Percentiles rank a stretch among this genome's conserved stretches.
Conservation (phyloP, 1,284 basidiomycete species). For the Apiotrichum laibachii region DNA sequence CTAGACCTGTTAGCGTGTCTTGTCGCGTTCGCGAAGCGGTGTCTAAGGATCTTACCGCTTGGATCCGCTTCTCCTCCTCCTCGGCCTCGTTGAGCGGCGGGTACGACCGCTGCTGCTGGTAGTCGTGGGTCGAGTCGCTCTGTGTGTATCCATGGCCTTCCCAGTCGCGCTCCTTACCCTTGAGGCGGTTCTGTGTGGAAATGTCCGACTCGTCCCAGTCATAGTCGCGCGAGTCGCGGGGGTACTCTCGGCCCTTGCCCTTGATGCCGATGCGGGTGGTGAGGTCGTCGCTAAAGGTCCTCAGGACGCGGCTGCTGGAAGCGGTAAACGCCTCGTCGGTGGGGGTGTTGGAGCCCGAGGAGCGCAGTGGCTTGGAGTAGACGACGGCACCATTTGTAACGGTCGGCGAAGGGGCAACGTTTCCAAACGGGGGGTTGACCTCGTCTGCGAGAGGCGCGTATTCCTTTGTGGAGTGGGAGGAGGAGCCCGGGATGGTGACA, state of each 20-base stretch:
- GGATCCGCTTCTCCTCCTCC: conserved; percentile 45
- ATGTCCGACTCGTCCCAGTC: not conserved
- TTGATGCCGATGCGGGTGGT: conserved; percentile 7
- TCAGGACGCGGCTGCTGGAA: conserved; percentile 1
- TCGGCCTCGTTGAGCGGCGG: conserved; percentile 44
- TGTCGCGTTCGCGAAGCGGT: not conserved
- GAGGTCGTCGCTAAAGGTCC: conserved; percentile 29
- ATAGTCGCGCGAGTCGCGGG: not conserved
- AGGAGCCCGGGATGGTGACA: conserved; percentile 21
- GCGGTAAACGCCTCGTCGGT: conserved; percentile 16
- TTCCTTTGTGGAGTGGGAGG: conserved; percentile 19
- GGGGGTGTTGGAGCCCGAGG: conserved; percentile 4
- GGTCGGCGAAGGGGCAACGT: conserved; percentile 26
- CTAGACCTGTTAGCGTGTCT: conserved; percentile 24
- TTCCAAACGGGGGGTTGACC: conserved; percentile 35
- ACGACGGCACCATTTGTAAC: conserved; percentile 42
- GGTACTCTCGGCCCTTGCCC: conserved; percentile 1
- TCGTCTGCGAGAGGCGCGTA: conserved; percentile 45
- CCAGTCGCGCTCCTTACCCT: conserved; percentile 35
- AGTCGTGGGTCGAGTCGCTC: conserved; percentile 17
- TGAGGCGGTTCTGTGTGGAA: not conserved
- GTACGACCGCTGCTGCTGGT: conserved; percentile 24
- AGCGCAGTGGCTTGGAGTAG: conserved; percentile 23
- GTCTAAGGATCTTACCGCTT: conserved; percentile 38
- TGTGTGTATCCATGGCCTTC: conserved; percentile 14